phyloP scores from a whole-genome alignment of 192 early-diverging fungal species.

The Backusella sp. region DNA sequence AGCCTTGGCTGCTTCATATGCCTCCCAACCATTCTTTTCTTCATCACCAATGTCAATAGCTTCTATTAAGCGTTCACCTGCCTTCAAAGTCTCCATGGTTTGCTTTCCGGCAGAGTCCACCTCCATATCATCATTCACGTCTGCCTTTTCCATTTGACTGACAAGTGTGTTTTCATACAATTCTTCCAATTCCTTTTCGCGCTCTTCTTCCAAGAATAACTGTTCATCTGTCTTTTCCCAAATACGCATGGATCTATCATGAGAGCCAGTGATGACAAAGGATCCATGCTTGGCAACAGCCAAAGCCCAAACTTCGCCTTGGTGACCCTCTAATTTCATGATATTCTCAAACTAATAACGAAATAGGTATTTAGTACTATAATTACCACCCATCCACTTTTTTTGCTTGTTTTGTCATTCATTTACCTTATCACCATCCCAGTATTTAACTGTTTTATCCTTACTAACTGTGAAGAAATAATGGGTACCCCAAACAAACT shows the following conservation, averaged over 20 bases:
- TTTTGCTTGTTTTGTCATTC: not conserved
- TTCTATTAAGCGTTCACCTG: constrained; percentile 92
- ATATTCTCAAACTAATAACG: constrained; percentile 82
- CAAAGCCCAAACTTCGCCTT: constrained; percentile 93
- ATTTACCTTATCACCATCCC: constrained; percentile 89
- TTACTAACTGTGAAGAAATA: constrained; percentile 94
- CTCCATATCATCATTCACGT: constrained; percentile 46
- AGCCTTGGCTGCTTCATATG: constrained; percentile 54
- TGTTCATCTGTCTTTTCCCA: constrained; percentile 98
- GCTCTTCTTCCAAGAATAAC: constrained; percentile 94
- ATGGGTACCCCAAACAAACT: constrained; percentile 94
- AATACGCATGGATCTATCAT: constrained; percentile 92
- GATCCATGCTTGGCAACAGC: constrained; percentile 87
- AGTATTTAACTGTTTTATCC: constrained; percentile 89
- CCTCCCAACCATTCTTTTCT: constrained; percentile 68
- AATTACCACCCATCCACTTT: not conserved
- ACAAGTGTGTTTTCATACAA: constrained; percentile 78
- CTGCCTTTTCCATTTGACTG: constrained; percentile 60
- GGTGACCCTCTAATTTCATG: constrained; percentile 88
- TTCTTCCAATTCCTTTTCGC: constrained; percentile 92
- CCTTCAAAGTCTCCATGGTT: constrained; percentile 94
- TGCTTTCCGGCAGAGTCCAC: constrained; percentile 75
- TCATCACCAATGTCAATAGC: constrained; percentile 89
- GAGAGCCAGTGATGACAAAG: constrained; percentile 85
- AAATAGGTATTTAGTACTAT: not conserved